Percentiles rank a stretch among this genome's conserved stretches.
Conservation (phyloP, 1,284 basidiomycete genomes). For the Cryptococcus hybrid region DNA sequence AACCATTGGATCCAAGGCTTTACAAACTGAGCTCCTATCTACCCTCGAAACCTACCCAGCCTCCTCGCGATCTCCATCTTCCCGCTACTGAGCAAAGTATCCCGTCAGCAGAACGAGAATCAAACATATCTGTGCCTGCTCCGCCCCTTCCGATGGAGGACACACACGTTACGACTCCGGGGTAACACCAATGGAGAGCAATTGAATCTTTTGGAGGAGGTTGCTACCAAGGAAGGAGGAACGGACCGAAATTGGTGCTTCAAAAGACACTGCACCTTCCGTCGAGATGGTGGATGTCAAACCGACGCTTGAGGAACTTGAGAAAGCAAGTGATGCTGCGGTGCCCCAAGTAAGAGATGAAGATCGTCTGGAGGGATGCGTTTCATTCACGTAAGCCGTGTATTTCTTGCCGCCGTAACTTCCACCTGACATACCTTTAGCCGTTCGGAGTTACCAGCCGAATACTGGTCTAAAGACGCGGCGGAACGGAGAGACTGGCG, state of each 20-base stretch:
- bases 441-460: conserved; percentile 5
- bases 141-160: no score
- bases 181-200: no score
- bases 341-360: not conserved
- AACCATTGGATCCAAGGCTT: no score
- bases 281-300: not conserved
- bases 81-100: no score
- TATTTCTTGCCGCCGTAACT: not conserved
- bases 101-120: no score
- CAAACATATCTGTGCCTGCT: no score
- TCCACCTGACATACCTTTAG: not conserved
- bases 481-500: not conserved
- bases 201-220: no score
- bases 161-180: no score
- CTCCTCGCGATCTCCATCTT: no score
- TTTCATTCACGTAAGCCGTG: not conserved
- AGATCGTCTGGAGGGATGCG: not conserved
- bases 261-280: no score
- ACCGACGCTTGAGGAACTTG: not conserved
- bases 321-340: not conserved
- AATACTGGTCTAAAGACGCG: conserved; percentile 5
- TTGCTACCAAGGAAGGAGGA: no score
- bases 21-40: not conserved
- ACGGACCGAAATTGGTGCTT: no score
- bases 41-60: not conserved